A percentile compares a stretch with the other conserved stretches of the same genome.
Evolutionary conservation across 1,139 yeast genomes (phyloP).

Genomic region (Magnusiomyces suaveolens): DNA sequence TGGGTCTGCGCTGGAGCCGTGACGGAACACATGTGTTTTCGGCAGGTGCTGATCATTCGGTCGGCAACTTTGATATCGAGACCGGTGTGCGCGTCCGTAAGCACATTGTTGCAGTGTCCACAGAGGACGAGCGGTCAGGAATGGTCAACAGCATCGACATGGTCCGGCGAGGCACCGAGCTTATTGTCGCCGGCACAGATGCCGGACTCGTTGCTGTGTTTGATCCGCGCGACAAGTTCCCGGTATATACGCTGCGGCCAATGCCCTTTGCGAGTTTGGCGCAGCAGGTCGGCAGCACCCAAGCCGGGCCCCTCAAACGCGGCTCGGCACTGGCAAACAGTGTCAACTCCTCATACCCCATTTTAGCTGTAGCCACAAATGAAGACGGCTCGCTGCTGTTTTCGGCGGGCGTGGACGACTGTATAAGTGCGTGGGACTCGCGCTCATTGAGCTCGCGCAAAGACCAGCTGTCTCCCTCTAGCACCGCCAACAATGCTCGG

Average conservation of each 20-base stretch:
- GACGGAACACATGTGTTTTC: conserved; percentile 36
- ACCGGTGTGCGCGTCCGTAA: conserved; percentile 49
- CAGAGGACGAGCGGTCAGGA: conserved; percentile 22
- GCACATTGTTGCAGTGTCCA: conserved; percentile 25
- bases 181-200: conserved; percentile 51
- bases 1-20: conserved; percentile 40
- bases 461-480: conserved; percentile 20
- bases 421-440: conserved; percentile 48
- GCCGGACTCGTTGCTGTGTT: conserved; percentile 51
- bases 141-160: conserved; percentile 47
- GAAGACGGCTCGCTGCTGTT: conserved; percentile 39
- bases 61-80: conserved; percentile 47
- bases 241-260: conserved; percentile 23
- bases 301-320: not conserved
- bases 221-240: conserved; percentile 51
- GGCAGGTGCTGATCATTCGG: conserved; percentile 41
- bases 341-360: conserved; percentile 45
- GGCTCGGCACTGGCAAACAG: conserved; percentile 9
- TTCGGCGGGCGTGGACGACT: conserved; percentile 60
- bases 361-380: conserved; percentile 43
- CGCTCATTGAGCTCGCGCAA: conserved; percentile 16
- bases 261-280: not conserved
- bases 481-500: too few relatives aligned
- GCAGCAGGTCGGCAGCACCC: not conserved
- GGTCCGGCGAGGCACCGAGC: conserved; percentile 28